Conservation (phyloP, 257 asterid species). For the Orobanche coerulescens region DNA sequence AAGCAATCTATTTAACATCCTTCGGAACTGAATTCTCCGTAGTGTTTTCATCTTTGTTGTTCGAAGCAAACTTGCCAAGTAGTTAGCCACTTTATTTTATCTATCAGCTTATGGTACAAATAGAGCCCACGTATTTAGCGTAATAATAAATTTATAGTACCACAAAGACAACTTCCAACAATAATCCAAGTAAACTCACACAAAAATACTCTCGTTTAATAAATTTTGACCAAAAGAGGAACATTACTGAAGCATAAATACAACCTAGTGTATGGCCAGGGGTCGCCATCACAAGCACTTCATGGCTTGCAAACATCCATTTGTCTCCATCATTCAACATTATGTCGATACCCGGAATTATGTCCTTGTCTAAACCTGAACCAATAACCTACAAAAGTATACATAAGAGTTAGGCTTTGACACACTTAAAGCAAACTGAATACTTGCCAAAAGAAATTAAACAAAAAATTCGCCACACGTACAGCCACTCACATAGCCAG, state of each 20-base stretch:
- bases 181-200: conserved; percentile 1
- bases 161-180: conserved; percentile 1
- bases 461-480: background rate
- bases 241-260: conserved; percentile 20
- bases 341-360: conserved; percentile 96
- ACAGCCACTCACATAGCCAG: background rate
- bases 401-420: background rate
- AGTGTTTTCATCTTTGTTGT: background rate
- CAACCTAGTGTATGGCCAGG: conserved; percentile 97
- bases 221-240: conserved; percentile 11
- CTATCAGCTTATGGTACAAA: background rate
- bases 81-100: background rate
- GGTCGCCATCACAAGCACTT: conserved; percentile 74
- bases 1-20: no score
- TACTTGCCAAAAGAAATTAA: background rate
- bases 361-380: conserved; percentile 67
- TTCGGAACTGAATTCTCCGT: no score
- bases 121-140: background rate
- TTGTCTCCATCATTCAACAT: conserved; percentile 76
- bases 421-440: background rate
- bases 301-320: conserved; percentile 99
- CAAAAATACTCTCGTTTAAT: conserved; percentile 3
- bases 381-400: conserved; percentile 66
- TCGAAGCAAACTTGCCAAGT: background rate
- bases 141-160: background rate